Base-by-base conservation (phyloP, 768 basidiomycete species). In the Phlegmacium glaucopus region DNA sequence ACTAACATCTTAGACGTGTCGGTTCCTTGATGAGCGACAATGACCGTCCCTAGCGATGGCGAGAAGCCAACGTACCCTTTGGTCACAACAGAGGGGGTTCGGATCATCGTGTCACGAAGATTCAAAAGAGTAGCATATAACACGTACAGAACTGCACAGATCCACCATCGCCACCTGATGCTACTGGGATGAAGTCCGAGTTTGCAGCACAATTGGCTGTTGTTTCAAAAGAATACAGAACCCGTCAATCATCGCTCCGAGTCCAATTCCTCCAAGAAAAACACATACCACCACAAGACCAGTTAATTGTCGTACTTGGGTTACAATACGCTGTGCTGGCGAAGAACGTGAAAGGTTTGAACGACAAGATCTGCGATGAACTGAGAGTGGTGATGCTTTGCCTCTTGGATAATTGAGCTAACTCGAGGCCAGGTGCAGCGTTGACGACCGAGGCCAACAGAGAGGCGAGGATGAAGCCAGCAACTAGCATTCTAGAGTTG, bases 301-400 rank as follows among this genome's bases (percentile, higher is more conserved):
- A 82, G 16, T 65, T 58, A n/a, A 68, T 42, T 9, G 75, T 75
- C 25, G 59, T 52, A 9, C 63, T 49, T 6, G 77, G 69, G 4
- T 63, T 48, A 49, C 81, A 83, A 51, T 80, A 80, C 0, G 71
- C 79, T 6, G 79, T 54, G 35, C 72, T 74, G 0, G 80, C 78
- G 50, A 74, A 80, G 48, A 58, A 61, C 0, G 77, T 69, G 58
- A 72, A 82, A 1, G 78, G 70, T 26, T 58, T 72, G 59, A 69
- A 80, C 9, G 58, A 27, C 55, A 78, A n/a, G n/a, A n/a, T n/a
- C 6, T n/a, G n/a, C n/a, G n/a, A n/a, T n/a, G 66, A 51, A 7
- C 67, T 58, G 35, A 79, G 60, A 9, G 72, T 39, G 1, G 67
- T 54, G 44, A 59, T 55, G 35, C 41, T 49, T 26, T 55, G 54